Evolutionary conservation across 163 green algal species (phyloP).

Genomic region (Coccomyxa subellipsoidea): DNA sequence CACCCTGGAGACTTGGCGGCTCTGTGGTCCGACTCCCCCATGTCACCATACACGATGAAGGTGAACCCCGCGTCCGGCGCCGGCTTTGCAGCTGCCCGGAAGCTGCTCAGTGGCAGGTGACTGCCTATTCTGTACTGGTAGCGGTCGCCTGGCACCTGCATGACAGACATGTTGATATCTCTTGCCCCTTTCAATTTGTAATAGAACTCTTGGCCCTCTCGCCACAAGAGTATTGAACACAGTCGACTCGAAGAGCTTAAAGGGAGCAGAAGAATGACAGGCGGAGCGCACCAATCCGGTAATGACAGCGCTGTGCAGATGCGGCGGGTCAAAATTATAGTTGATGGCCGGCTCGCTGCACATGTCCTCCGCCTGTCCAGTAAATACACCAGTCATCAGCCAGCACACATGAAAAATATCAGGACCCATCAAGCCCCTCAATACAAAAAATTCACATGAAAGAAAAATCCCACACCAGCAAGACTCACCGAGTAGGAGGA

Average conservation of each 20-base stretch:
- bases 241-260: too few species aligned
- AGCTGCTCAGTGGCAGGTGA: neutral
- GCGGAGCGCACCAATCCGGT: slow-evolving; percentile 18
- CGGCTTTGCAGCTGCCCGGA: slow-evolving; percentile 23
- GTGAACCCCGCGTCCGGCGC: slow-evolving; percentile 24
- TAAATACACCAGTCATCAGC: neutral
- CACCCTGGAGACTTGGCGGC: slow-evolving; percentile 45
- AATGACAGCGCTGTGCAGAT: slow-evolving; percentile 35
- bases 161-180: too few species aligned
- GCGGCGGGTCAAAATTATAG: slow-evolving; percentile 19
- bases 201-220: too few species aligned
- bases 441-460: too few species aligned
- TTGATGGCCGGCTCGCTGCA: slow-evolving; percentile 36
- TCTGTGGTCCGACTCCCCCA: slow-evolving; percentile 40
- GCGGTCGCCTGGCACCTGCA: slow-evolving; percentile 22
- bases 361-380: slow-evolving; percentile 35
- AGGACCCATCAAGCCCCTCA: too few species aligned
- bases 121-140: slow-evolving; percentile 25
- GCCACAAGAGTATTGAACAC: too few species aligned
- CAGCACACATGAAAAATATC: too few species aligned
- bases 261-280: neutral
- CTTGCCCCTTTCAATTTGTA: too few species aligned
- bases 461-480: too few species aligned
- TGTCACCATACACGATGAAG: slow-evolving; percentile 52
- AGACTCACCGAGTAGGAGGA: neutral